These are phyloP conservation scores for Fonsecaea multimorphosa DNA, from an alignment of 2,329 filamentous ascomycete genomes.

Conservation along the genomic window DNA sequence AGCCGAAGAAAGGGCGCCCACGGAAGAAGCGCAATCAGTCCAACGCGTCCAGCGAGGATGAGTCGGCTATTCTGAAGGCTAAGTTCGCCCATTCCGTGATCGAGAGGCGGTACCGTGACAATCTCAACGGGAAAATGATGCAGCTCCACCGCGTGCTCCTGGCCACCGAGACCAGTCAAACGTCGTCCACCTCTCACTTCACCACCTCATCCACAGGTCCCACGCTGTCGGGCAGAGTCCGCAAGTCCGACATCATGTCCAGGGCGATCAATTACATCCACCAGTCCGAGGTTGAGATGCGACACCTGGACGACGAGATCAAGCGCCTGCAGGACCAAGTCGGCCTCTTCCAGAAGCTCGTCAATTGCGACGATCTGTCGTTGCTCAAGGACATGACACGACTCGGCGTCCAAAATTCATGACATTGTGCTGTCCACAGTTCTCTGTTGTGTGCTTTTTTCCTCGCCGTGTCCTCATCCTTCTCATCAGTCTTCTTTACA, in stretches of 20 bases:
- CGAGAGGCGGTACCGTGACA: conserved; percentile 35
- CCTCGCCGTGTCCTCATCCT: neutral
- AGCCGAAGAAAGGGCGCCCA: conserved; percentile 5
- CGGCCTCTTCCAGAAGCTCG: conserved; percentile 18
- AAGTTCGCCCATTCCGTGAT: conserved; percentile 32
- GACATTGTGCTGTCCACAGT: neutral
- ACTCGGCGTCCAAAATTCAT: conserved; percentile 8
- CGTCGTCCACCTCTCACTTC: neutral
- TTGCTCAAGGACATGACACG: conserved; percentile 11
- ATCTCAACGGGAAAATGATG: conserved; percentile 34
- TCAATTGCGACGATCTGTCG: conserved; percentile 26
- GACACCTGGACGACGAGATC: conserved; percentile 26
- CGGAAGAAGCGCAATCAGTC: conserved; percentile 5
- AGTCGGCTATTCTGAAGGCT: conserved; percentile 16
- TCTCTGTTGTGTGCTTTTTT: neutral
- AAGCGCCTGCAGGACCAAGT: conserved; percentile 24
- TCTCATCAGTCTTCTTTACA: neutral
- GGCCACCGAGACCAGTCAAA: conserved; percentile 15
- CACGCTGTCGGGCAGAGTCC: conserved; percentile 11
- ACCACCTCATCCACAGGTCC: neutral
- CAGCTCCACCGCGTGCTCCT: conserved; percentile 29
- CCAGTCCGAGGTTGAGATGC: conserved; percentile 23
- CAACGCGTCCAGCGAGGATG: conserved; percentile 12
- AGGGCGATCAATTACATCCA: conserved; percentile 34
- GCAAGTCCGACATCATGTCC: conserved; percentile 34